A percentile compares a stretch with the other conserved stretches of the same genome.
phyloP scores from a whole-genome alignment of 306 rosid genomes.

The Cucurbita moschata region DNA sequence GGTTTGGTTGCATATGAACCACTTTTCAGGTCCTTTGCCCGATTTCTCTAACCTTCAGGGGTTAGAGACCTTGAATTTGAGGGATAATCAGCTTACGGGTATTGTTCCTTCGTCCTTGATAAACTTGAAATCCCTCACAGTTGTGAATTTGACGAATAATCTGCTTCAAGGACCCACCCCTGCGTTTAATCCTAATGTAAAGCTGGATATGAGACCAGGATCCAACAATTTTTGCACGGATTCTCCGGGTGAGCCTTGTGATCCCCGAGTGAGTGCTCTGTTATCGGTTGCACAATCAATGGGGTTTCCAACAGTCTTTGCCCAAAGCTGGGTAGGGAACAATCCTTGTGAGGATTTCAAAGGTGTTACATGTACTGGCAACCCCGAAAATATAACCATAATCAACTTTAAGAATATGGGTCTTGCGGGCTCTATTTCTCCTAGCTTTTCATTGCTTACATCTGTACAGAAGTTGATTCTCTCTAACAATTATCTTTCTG shows the following conservation, averaged over 20 bases:
- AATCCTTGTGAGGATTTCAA: conserved; percentile 58
- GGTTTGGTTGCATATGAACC: conserved; percentile 45
- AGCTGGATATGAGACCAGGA: conserved; percentile 18
- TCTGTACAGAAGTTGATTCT: conserved; percentile 31
- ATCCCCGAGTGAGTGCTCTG: conserved; percentile 31
- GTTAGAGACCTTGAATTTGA: conserved; percentile 24
- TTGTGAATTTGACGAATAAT: conserved; percentile 57
- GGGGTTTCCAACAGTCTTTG: conserved; percentile 49
- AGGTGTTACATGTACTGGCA: conserved; percentile 30
- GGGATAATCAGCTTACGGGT: conserved; percentile 65
- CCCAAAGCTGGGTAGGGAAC: conserved; percentile 48
- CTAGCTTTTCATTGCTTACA: conserved; percentile 26
- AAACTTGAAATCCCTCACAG: conserved; percentile 14
- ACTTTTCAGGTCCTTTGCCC: conserved; percentile 69
- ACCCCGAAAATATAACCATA: conserved; percentile 14
- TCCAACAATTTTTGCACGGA: conserved; percentile 37
- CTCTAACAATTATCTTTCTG: conserved; percentile 28
- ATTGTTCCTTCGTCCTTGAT: conserved; percentile 50
- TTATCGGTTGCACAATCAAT: conserved; percentile 27
- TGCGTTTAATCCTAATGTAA: conserved; percentile 16
- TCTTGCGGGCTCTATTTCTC: conserved; percentile 53
- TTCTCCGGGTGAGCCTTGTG: conserved; percentile 27
- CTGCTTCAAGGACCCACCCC: conserved; percentile 69
- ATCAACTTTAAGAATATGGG: conserved; percentile 46
- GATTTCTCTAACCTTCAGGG: conserved; percentile 25